phyloP scores from a whole-genome alignment of 345 rosid species.

The Populus deltoides region DNA sequence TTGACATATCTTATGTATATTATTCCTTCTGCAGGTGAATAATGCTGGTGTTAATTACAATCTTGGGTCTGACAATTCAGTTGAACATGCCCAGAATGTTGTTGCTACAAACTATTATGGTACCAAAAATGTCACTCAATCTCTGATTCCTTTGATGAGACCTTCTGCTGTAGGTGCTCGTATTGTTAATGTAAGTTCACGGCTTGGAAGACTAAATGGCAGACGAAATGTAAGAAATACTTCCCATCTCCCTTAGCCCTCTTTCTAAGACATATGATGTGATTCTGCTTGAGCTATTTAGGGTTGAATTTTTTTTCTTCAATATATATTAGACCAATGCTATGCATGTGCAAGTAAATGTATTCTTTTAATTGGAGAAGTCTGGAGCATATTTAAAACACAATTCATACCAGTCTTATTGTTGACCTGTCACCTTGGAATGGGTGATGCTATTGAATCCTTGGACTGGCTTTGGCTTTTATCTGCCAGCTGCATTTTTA shows the following conservation, averaged over 20 bases:
- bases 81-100: conserved; percentile 60
- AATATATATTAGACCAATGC: not conserved
- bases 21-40: conserved; percentile 56
- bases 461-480: not conserved
- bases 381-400: not conserved
- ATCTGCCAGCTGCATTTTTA: not conserved
- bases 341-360: not conserved
- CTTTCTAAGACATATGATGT: not conserved
- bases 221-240: conserved; percentile 63
- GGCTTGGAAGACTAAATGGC: conserved; percentile 77
- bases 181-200: conserved; percentile 81
- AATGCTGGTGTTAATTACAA: conserved; percentile 95
- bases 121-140: conserved; percentile 66
- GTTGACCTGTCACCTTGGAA: not conserved
- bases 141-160: conserved; percentile 85
- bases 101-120: conserved; percentile 77
- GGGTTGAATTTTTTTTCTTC: not conserved
- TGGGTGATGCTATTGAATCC: not conserved
- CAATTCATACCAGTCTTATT: not conserved
- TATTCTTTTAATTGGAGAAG: not conserved
- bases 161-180: conserved; percentile 70
- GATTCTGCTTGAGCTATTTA: not conserved
- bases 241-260: conserved; percentile 2
- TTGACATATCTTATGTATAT: conserved; percentile 10
- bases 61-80: conserved; percentile 68